Conservation (phyloP, 192 early-diverging fungal species). For the Paraglomus occultum region DNA sequence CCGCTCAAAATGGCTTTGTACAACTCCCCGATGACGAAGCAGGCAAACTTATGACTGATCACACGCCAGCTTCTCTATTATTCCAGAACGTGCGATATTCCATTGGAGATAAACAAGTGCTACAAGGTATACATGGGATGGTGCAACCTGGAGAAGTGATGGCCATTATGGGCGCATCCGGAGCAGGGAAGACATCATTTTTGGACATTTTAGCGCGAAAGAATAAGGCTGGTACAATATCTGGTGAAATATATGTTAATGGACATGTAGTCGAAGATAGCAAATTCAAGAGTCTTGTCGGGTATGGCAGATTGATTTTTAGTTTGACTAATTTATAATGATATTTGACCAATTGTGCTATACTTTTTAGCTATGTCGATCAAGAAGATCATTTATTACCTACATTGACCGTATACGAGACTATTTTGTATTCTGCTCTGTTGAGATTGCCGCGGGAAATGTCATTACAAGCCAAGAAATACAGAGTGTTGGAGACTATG, state of each 20-base stretch:
- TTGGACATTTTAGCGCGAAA: constrained; percentile 86
- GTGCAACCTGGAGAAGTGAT: constrained; percentile 84
- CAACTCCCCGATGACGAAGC: constrained; percentile 55
- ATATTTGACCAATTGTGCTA: not conserved
- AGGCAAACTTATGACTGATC: constrained; percentile 70
- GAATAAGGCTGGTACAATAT: constrained; percentile 62
- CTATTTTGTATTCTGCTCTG: constrained; percentile 84
- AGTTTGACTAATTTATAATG: not conserved
- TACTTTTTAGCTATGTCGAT: constrained; percentile 70
- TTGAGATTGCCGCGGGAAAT: constrained; percentile 74
- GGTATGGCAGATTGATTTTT: constrained; percentile 62
- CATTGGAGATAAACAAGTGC: constrained; percentile 45
- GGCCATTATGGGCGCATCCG: constrained; percentile 91
- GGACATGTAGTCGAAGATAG: constrained; percentile 61
- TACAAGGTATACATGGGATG: constrained; percentile 62
- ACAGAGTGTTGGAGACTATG: constrained; percentile 77
- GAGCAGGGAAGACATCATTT: constrained; percentile 91
- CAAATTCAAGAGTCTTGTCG: constrained; percentile 68
- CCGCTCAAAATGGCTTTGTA: constrained; percentile 34
- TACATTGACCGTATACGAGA: constrained; percentile 88
- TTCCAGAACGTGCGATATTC: constrained; percentile 65
- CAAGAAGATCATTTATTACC: constrained; percentile 88
- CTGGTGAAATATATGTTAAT: constrained; percentile 78
- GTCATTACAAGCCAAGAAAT: constrained; percentile 65
- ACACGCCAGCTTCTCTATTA: constrained; percentile 63